A percentile compares a stretch with the other conserved stretches of the same genome.
Conservation (phyloP, 306 rosid genomes). For the Glycine soja region DNA sequence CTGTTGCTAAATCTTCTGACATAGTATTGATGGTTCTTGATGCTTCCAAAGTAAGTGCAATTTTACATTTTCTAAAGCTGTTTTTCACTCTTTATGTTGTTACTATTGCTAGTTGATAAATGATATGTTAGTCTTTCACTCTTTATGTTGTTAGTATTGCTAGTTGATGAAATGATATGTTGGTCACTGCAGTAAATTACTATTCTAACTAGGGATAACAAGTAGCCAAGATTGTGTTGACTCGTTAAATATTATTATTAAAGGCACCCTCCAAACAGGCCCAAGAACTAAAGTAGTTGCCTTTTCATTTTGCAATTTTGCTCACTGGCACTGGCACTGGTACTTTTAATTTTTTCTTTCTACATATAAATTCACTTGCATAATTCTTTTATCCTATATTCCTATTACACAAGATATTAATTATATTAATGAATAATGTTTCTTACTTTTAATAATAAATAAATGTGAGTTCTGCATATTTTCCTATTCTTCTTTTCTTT, state of each 20-base stretch:
- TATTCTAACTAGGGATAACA: slow-evolving; percentile 3
- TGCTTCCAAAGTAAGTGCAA: slow-evolving; percentile 87
- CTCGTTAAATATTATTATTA: background rate
- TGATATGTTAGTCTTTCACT: slow-evolving; percentile 1
- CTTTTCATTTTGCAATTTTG: slow-evolving; percentile 19
- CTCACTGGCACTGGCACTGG: background rate
- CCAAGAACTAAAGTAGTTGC: slow-evolving; percentile 22
- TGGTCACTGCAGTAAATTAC: slow-evolving; percentile 19
- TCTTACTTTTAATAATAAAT: slow-evolving; percentile 6
- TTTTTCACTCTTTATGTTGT: slow-evolving; percentile 37
- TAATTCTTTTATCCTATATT: background rate
- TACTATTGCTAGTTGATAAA: slow-evolving; percentile 39
- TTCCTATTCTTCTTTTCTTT: slow-evolving; percentile 7
- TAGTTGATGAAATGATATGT: slow-evolving; percentile 31
- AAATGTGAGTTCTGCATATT: background rate
- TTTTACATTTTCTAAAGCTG: background rate
- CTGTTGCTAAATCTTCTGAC: slow-evolving; percentile 99
- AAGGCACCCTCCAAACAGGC: slow-evolving; percentile 34
- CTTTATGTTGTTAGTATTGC: slow-evolving; percentile 35
- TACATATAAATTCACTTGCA: slow-evolving; percentile 11
- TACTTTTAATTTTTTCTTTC: slow-evolving; percentile 9
- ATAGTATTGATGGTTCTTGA: slow-evolving; percentile 97
- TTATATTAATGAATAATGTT: slow-evolving; percentile 23
- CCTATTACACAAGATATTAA: background rate
- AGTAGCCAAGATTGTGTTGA: slow-evolving; percentile 3